These are phyloP conservation scores for Benincasa hispida DNA, from an alignment of 306 rosid species.

Conservation along the genomic window DNA sequence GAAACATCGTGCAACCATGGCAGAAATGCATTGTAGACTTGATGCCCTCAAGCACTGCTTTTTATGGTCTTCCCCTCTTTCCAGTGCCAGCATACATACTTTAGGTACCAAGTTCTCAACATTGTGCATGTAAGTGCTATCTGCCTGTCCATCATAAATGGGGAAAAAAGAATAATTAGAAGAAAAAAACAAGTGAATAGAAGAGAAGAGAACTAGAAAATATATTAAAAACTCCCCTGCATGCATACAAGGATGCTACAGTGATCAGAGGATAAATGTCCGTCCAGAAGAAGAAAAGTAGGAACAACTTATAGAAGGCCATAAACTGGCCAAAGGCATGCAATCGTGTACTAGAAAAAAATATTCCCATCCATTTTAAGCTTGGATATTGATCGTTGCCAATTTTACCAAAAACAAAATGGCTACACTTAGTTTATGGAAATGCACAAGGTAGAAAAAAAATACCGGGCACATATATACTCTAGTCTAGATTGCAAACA, in stretches of 20 bases:
- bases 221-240: too few species aligned
- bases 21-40: slow-evolving; percentile 94
- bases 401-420: neutral
- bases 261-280: neutral
- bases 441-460: neutral
- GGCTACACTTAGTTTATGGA: neutral
- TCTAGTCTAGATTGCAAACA: neutral
- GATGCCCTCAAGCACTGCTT: slow-evolving; percentile 64
- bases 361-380: neutral
- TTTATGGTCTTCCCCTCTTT: slow-evolving; percentile 43
- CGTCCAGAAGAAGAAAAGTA: neutral
- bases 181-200: neutral
- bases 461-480: neutral
- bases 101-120: slow-evolving; percentile 64
- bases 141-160: slow-evolving; percentile 40
- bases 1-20: slow-evolving; percentile 50
- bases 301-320: neutral
- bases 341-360: neutral
- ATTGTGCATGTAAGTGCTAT: slow-evolving; percentile 67
- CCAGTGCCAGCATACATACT: slow-evolving; percentile 57
- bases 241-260: neutral
- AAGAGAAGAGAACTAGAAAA: neutral
- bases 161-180: neutral
- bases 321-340: neutral
- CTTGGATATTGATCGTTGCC: neutral